Base-by-base conservation (phyloP, 352 stramenopile genomes). In the Globisporangium perplexum region DNA sequence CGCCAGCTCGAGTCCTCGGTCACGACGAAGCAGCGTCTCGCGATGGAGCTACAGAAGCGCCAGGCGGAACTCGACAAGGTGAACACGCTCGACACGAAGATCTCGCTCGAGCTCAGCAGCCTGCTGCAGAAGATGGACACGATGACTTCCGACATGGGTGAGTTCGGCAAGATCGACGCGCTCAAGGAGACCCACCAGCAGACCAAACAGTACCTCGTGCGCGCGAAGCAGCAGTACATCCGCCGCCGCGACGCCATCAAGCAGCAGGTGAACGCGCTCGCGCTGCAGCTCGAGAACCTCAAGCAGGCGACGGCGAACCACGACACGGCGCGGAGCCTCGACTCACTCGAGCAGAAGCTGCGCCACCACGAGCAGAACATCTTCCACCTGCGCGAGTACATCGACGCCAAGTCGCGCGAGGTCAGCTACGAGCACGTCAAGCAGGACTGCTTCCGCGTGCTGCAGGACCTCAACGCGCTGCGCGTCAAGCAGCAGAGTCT, bases 281-380 rank as follows among this genome's bases (percentile, higher is more conserved):
- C 55, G 20, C 53, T 65, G 1, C 64, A 91, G 59, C 71, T 95
- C 31, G 86, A 96, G 43, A 86, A 83, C 45, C 51, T 89, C 52
- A 90, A 90, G 54, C 75, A 89, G 17, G 69, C 88, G 58, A 83
- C 71, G 1, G 66, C 68, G 3, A 74, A 78, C 51, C 87, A 91
- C 50, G 81, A 96, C 60, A 90, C 80, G 0, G 75, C 77, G 41
- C 90, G 88, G 55, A 90, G 72, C 33, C 55, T 96, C 42, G 77
- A 93, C 55, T 73, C 81, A 1, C 69, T 97, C 12, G 89, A 97
- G 69, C 78, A 93, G 48, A 96, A 96, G 61, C 63, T 97, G 55
- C 74, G 84, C 11, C 84, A 95, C 59, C 90, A 97, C 61, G 86
- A 96, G 63, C 88, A 97, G 63, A 96, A 90, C 45, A 97, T 97